These are phyloP conservation scores for Suillus clintonianus DNA, from an alignment of 768 basidiomycete genomes.

Conservation along the genomic window DNA sequence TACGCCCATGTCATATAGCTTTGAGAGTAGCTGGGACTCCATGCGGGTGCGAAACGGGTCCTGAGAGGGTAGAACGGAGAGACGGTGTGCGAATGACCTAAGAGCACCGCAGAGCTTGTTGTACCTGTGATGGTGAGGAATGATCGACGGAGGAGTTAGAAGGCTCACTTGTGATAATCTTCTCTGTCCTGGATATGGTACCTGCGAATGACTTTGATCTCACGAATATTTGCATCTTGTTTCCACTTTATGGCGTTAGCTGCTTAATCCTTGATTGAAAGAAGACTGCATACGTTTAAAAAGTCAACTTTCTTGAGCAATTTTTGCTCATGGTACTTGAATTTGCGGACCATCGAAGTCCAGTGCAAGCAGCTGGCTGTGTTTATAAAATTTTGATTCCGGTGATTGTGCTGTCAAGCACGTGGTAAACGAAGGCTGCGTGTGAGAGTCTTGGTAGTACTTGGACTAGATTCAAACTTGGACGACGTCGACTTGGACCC, in stretches of 20 bases:
- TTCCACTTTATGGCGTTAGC: slow-evolving; percentile 70
- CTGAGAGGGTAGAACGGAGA: slow-evolving; percentile 84
- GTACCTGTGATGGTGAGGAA: slow-evolving; percentile 52
- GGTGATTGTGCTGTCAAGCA: slow-evolving; percentile 15
- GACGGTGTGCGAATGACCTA: slow-evolving; percentile 80
- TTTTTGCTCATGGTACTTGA: slow-evolving; percentile 96
- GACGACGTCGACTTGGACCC: slow-evolving; percentile 5
- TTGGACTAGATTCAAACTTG: slow-evolving; percentile 13
- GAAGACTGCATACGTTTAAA: slow-evolving; percentile 63
- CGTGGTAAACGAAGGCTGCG: slow-evolving; percentile 32
- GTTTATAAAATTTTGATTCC: slow-evolving; percentile 1
- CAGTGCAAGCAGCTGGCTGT: background rate
- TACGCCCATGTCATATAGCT: slow-evolving; percentile 97
- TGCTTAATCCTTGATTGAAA: background rate
- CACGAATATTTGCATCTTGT: slow-evolving; percentile 87
- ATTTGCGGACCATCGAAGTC: slow-evolving; percentile 76
- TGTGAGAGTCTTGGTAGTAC: slow-evolving; percentile 12
- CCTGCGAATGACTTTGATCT: slow-evolving; percentile 90
- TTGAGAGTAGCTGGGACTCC: slow-evolving; percentile 86
- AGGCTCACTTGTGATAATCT: slow-evolving; percentile 81
- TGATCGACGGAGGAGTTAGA: slow-evolving; percentile 9
- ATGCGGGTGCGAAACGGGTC: slow-evolving; percentile 86
- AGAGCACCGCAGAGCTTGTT: slow-evolving; percentile 93
- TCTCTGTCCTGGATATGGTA: slow-evolving; percentile 96
- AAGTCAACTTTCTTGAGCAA: slow-evolving; percentile 97